These are phyloP conservation scores for Saccharomycopsis babjevae DNA, from an alignment of 805 yeast species.

Conservation along the genomic window DNA sequence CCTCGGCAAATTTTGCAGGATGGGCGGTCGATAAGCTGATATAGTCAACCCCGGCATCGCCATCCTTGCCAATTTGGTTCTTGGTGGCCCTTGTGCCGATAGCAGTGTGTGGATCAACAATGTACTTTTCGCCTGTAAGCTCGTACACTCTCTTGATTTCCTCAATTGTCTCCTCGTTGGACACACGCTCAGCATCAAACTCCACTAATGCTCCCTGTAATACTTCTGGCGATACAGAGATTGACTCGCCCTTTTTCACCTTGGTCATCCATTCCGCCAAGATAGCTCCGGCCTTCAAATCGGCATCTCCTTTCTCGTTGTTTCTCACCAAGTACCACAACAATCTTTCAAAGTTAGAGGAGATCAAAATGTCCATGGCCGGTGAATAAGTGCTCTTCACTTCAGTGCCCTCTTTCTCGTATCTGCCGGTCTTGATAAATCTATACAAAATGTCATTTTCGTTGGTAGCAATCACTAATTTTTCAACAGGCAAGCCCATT, in stretches of 20 bases:
- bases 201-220: constrained; percentile 55
- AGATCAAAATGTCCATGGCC: constrained; percentile 96
- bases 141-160: constrained; percentile 68
- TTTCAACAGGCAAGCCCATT: constrained; percentile 90
- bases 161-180: constrained; percentile 64
- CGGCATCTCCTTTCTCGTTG: constrained; percentile 37
- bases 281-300: constrained; percentile 61
- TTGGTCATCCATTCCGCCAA: constrained; percentile 70
- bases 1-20: constrained; percentile 97
- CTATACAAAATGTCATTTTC: constrained; percentile 92
- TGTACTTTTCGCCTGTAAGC: constrained; percentile 51
- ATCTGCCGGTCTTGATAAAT: constrained; percentile 77
- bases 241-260: constrained; percentile 67
- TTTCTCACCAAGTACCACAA: constrained; percentile 88
- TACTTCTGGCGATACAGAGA: constrained; percentile 56
- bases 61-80: constrained; percentile 42
- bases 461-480: constrained; percentile 88
- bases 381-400: constrained; percentile 91
- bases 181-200: constrained; percentile 72
- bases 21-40: constrained; percentile 94
- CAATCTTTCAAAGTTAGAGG: constrained; percentile 93
- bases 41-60: constrained; percentile 33
- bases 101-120: constrained; percentile 93
- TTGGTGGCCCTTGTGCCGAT: constrained; percentile 82
- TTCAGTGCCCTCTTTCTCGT: constrained; percentile 56